Conservation (phyloP, 2,329 filamentous ascomycete genomes). For the Exserohilum turcica region DNA sequence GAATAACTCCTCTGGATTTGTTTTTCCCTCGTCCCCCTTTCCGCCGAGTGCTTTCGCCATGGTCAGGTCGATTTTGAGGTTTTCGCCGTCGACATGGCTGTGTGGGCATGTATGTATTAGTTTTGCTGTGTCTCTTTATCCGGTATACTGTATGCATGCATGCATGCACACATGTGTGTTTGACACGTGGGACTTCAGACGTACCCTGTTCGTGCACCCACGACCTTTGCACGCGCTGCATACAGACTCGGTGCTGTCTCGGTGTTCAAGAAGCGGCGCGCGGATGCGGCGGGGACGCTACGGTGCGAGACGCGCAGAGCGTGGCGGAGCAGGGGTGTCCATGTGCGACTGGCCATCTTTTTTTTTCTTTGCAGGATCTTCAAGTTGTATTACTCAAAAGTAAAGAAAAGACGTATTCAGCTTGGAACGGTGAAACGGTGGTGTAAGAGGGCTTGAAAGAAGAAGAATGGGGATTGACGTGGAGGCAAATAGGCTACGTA, state of each 20-base stretch:
- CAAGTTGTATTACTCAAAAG: neutral
- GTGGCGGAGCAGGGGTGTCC: constrained; percentile 21
- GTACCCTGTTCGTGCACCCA: constrained; percentile 47
- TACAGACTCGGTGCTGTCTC: constrained; percentile 49
- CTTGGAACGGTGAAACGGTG: neutral
- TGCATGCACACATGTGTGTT: too few relatives aligned
- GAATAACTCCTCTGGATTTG: constrained; percentile 54
- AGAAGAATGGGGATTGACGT: neutral
- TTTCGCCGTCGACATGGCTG: constrained; percentile 43
- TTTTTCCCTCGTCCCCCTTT: constrained; percentile 51
- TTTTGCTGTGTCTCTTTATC: too few relatives aligned
- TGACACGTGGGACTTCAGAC: neutral
- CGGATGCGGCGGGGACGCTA: neutral
- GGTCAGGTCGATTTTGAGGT: constrained; percentile 47
- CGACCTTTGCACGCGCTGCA: constrained; percentile 46
- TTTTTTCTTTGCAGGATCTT: too few relatives aligned
- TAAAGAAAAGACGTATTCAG: neutral
- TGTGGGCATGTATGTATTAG: neutral
- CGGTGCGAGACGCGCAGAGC: constrained; percentile 15
- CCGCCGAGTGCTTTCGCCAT: constrained; percentile 54
- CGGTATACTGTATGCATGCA: too few relatives aligned
- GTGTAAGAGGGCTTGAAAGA: neutral
- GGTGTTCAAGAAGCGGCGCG: constrained; percentile 46
- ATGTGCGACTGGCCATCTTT: constrained; percentile 22
- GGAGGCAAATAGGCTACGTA: too few relatives aligned